These are phyloP conservation scores for Plantago coronopus DNA, from an alignment of 305 asterid genomes.

Conservation along the genomic window DNA sequence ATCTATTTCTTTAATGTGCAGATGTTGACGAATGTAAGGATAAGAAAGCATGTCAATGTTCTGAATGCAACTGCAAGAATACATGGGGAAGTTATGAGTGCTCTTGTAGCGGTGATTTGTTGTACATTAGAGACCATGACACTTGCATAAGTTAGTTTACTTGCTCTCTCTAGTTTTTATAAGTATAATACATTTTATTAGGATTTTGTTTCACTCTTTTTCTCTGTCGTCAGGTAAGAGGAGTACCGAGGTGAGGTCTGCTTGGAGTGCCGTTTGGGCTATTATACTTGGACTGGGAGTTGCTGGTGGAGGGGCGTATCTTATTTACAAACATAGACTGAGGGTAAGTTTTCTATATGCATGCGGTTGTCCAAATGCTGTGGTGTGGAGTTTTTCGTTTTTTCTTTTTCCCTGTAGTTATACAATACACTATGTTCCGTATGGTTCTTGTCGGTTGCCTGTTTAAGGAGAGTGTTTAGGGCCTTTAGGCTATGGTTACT, in stretches of 20 bases:
- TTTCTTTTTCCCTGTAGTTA: too few relatives aligned
- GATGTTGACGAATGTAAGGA: conserved; percentile 74
- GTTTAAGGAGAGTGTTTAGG: too few relatives aligned
- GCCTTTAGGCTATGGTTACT: too few relatives aligned
- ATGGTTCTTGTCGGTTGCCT: too few relatives aligned
- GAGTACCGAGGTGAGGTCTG: conserved; percentile 46
- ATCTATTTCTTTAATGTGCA: conserved; percentile 19
- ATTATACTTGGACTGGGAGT: conserved; percentile 56
- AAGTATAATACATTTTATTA: background rate
- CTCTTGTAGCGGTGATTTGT: conserved; percentile 52
- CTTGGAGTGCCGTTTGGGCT: conserved; percentile 64
- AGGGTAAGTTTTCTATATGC: conserved; percentile 46
- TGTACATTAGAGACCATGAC: conserved; percentile 72
- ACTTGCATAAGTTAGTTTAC: conserved; percentile 69
- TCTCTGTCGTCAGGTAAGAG: conserved; percentile 43
- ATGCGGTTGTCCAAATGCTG: too few relatives aligned
- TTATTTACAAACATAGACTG: conserved; percentile 59
- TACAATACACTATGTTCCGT: too few relatives aligned
- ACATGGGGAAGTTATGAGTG: conserved; percentile 79
- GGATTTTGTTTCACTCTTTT: background rate
- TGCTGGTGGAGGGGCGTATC: conserved; percentile 69
- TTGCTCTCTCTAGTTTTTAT: background rate
- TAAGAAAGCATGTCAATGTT: conserved; percentile 79
- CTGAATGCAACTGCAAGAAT: conserved; percentile 73
- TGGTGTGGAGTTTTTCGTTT: too few relatives aligned